Evolutionary conservation across 2,329 filamentous ascomycete species (phyloP).

Genomic region (Colletotrichum nymphaeae): DNA sequence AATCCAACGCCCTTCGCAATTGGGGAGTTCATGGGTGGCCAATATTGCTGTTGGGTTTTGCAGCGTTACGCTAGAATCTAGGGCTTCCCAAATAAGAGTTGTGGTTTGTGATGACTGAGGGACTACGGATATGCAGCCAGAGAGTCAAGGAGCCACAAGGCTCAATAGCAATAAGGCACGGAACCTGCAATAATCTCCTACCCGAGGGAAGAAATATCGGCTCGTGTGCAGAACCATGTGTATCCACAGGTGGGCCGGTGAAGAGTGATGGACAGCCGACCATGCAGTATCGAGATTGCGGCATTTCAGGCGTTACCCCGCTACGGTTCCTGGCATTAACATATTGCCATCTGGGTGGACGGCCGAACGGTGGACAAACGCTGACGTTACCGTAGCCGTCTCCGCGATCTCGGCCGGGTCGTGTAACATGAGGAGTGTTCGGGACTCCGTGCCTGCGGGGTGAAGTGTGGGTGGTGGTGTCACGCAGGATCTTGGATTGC

Average conservation of each 20-base stretch:
- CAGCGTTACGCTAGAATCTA: not conserved
- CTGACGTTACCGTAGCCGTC: conserved; percentile 26
- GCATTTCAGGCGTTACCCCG: conserved; percentile 27
- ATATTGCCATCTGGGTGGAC: not conserved
- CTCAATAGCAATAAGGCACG: conserved; percentile 3
- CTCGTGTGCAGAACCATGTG: conserved; percentile 12
- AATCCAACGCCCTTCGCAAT: not conserved
- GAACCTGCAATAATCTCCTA: conserved; percentile 10
- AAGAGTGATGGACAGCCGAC: conserved; percentile 28
- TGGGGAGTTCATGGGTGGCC: not conserved
- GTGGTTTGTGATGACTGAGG: not conserved
- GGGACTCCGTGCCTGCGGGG: conserved; percentile 22
- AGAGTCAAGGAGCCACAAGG: conserved; percentile 14
- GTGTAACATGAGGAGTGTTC: conserved; percentile 17
- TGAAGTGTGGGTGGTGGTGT: conserved; percentile 11
- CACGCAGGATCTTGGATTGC: not conserved
- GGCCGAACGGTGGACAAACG: conserved; percentile 24
- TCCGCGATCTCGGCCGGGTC: conserved; percentile 33
- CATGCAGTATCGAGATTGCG: conserved; percentile 30
- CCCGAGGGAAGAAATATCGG: conserved; percentile 11
- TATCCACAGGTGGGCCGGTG: conserved; percentile 26
- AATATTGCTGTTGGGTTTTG: not conserved
- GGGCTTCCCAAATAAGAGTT: not conserved
- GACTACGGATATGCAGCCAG: not conserved
- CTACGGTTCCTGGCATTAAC: conserved; percentile 6